Evolutionary conservation across 1,139 yeast genomes (phyloP).

Genomic region (Geotrichum macrosporum): DNA sequence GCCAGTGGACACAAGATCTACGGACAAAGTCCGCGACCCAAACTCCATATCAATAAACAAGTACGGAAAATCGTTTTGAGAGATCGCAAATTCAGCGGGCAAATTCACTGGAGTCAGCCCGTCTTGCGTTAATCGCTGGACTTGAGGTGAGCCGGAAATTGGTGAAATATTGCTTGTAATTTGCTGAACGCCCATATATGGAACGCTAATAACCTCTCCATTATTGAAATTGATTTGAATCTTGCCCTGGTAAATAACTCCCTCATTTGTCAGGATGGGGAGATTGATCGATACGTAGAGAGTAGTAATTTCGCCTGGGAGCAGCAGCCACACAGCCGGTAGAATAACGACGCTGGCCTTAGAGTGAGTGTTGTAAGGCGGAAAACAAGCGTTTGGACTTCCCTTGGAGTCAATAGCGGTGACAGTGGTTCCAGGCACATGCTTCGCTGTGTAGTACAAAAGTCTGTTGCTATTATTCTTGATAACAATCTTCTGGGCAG

Average conservation of each 20-base stretch:
- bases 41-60: neutral
- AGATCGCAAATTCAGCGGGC: constrained; percentile 1
- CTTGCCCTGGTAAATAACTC: constrained; percentile 16
- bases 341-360: constrained; percentile 4
- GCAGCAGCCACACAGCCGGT: neutral
- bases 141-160: neutral
- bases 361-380: constrained; percentile 8
- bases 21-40: constrained; percentile 13
- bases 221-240: constrained; percentile 6
- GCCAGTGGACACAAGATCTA: constrained; percentile 14
- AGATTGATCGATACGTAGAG: constrained; percentile 1
- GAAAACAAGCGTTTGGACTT: neutral
- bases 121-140: neutral
- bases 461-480: constrained; percentile 20
- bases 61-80: constrained; percentile 4
- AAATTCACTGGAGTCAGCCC: neutral
- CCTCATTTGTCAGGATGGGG: neutral
- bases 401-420: constrained; percentile 5
- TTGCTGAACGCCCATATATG: constrained; percentile 16
- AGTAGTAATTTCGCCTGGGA: constrained; percentile 7
- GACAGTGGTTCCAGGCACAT: constrained; percentile 13
- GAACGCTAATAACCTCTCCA: constrained; percentile 15
- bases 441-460: constrained; percentile 21
- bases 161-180: neutral
- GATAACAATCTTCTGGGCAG: constrained; percentile 21